Evolutionary conservation across 1,284 basidiomycete genomes (phyloP).

Genomic region (Ceratobasidium sp.): DNA sequence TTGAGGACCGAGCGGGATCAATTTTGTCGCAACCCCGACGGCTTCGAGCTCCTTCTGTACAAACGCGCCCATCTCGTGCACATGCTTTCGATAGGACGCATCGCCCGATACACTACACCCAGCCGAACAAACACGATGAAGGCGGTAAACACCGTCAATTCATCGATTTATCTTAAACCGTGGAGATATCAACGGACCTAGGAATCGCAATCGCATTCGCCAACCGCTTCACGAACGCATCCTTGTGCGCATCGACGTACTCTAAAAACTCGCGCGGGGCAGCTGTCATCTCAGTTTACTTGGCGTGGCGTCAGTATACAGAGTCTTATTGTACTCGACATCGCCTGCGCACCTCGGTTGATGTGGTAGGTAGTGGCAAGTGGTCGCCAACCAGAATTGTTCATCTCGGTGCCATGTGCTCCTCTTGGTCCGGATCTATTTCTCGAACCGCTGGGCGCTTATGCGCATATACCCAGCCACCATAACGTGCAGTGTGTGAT

Average conservation of each 20-base stretch:
- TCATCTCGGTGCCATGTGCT: conserved; percentile 34
- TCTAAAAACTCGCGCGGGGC: conserved; percentile 67
- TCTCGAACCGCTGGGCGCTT: conserved; percentile 4
- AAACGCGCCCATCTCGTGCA: conserved; percentile 87
- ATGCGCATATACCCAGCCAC: neutral
- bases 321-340: neutral
- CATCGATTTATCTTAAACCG: neutral
- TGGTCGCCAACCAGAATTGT: conserved; percentile 19
- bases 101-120: conserved; percentile 74
- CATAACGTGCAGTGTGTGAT: too few relatives aligned
- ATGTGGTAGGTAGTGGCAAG: neutral
- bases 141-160: conserved; percentile 10
- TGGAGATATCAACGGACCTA: conserved; percentile 68
- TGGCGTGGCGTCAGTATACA: neutral
- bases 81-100: conserved; percentile 76
- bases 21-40: conserved; percentile 81
- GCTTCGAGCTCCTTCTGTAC: conserved; percentile 78
- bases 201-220: conserved; percentile 90
- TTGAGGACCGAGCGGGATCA: conserved; percentile 86
- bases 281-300: conserved; percentile 49
- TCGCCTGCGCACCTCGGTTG: conserved; percentile 4
- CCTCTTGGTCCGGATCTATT: neutral
- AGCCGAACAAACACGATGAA: neutral
- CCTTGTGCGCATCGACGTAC: conserved; percentile 80
- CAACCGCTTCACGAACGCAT: conserved; percentile 82